phyloP scores from a whole-genome alignment of 495 filamentous ascomycete species.

The Chlorociboria aeruginascens region DNA sequence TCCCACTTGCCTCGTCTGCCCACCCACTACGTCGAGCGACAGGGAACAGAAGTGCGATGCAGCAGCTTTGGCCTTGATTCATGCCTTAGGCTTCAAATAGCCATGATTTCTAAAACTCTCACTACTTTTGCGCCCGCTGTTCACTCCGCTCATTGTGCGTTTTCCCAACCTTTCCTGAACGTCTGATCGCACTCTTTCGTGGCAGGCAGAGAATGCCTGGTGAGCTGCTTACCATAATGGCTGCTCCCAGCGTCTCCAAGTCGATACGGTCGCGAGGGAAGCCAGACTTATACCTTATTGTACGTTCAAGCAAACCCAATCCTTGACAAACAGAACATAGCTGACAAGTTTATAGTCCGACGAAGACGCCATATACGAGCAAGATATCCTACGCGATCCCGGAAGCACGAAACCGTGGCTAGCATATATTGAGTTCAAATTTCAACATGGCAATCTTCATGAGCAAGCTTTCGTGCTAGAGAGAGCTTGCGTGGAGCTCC shows the following conservation, averaged over 20 bases:
- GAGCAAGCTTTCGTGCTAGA: constrained; percentile 96
- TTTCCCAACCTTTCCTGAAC: constrained; percentile 4
- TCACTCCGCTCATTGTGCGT: neutral
- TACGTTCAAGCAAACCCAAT: constrained; percentile 30
- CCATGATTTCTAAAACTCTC: constrained; percentile 13
- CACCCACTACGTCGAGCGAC: constrained; percentile 14
- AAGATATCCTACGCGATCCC: constrained; percentile 80
- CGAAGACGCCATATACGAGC: constrained; percentile 89
- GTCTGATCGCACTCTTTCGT: constrained; percentile 10
- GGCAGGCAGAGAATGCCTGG: constrained; percentile 19
- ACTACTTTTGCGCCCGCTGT: too few relatives aligned
- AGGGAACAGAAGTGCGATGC: neutral
- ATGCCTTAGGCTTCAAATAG: constrained; percentile 1
- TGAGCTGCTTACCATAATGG: constrained; percentile 22
- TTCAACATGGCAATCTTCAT: constrained; percentile 71
- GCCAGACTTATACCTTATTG: constrained; percentile 65
- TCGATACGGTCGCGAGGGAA: constrained; percentile 22
- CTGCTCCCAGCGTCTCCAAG: constrained; percentile 17
- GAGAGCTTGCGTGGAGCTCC: constrained; percentile 76
- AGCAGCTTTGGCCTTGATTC: neutral
- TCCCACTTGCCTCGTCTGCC: too few relatives aligned
- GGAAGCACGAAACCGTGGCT: constrained; percentile 92
- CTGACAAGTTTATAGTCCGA: constrained; percentile 39
- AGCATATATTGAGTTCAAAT: constrained; percentile 85
- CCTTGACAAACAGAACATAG: neutral